Percentiles rank a stretch among this genome's conserved stretches.
These are phyloP conservation scores for Apiotrichum sp. DNA, from an alignment of 1,284 basidiomycete species.

Conservation along the genomic window DNA sequence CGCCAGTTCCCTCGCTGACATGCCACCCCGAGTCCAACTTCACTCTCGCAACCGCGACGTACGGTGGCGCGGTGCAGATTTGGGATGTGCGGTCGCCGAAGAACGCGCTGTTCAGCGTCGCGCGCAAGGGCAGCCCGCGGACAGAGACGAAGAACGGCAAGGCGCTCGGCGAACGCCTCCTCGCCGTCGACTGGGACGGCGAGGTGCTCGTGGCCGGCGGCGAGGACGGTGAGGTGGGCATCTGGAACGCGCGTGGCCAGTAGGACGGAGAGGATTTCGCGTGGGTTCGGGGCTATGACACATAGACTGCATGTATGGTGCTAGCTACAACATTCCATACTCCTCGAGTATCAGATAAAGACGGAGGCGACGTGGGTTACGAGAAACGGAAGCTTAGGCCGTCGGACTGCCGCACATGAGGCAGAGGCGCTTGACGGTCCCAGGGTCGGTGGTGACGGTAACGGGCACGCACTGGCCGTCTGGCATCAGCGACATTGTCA, in stretches of 20 bases:
- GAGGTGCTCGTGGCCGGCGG: conserved; percentile 71
- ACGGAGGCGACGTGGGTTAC: too few relatives aligned
- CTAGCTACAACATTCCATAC: too few relatives aligned
- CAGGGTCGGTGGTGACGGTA: not conserved
- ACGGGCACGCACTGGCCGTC: conserved; percentile 1
- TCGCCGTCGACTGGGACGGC: conserved; percentile 69
- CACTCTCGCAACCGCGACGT: conserved; percentile 71
- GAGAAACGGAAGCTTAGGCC: too few relatives aligned
- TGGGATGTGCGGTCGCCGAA: conserved; percentile 70
- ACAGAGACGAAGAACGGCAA: conserved; percentile 51
- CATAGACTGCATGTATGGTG: not conserved
- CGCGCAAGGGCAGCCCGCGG: conserved; percentile 22
- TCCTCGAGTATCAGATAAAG: too few relatives aligned
- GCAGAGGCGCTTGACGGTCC: not conserved
- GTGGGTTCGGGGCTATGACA: not conserved
- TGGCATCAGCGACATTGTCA: not conserved
- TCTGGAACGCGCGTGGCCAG: conserved; percentile 59
- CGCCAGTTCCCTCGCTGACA: conserved; percentile 67
- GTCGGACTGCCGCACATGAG: not conserved
- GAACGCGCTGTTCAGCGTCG: conserved; percentile 55
- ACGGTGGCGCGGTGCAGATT: conserved; percentile 72
- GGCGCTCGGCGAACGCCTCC: conserved; percentile 50
- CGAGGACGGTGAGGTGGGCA: conserved; percentile 68
- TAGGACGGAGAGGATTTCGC: conserved; percentile 9
- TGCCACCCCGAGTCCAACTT: conserved; percentile 56